Conservation (phyloP, 2,329 filamentous ascomycete genomes). For the Ascochyta viciae-villosae region DNA sequence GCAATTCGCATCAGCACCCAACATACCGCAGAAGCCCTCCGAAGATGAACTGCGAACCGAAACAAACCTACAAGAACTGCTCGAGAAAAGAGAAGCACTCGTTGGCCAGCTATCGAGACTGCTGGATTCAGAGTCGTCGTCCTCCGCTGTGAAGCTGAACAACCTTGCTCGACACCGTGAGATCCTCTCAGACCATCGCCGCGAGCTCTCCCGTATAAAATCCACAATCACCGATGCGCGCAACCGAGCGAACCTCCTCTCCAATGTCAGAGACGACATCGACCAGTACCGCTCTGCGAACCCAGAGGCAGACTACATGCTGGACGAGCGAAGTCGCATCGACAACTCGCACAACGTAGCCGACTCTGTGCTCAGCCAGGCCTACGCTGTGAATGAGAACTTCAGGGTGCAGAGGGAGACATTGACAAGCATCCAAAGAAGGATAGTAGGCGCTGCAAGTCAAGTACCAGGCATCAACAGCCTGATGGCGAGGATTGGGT, state of each 20-base stretch:
- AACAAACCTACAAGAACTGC: slow-evolving; percentile 79
- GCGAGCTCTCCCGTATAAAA: slow-evolving; percentile 79
- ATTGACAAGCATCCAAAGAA: slow-evolving; percentile 83
- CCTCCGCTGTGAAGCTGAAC: slow-evolving; percentile 95
- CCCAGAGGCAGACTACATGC: slow-evolving; percentile 96
- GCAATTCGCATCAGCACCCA: slow-evolving; percentile 82
- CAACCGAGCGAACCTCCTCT: slow-evolving; percentile 87
- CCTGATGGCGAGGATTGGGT: slow-evolving; percentile 89
- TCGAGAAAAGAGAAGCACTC: slow-evolving; percentile 84
- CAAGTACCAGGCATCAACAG: slow-evolving; percentile 93
- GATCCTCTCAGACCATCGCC: slow-evolving; percentile 84
- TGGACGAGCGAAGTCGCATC: slow-evolving; percentile 83
- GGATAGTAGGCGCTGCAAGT: slow-evolving; percentile 87
- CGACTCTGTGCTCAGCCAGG: slow-evolving; percentile 90
- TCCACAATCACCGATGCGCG: slow-evolving; percentile 77
- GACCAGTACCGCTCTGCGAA: slow-evolving; percentile 84
- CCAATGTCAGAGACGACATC: slow-evolving; percentile 91
- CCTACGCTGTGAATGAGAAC: slow-evolving; percentile 94
- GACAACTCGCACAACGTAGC: slow-evolving; percentile 90
- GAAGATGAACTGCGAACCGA: slow-evolving; percentile 85
- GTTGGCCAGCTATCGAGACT: slow-evolving; percentile 84
- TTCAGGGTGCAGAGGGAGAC: slow-evolving; percentile 89
- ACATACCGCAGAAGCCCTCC: slow-evolving; percentile 81
- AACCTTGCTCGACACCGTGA: slow-evolving; percentile 91
- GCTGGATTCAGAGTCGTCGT: slow-evolving; percentile 90